These are phyloP conservation scores for Kingdonia uniflora DNA, from an alignment of 164 flowering plant genomes.

Conservation along the genomic window DNA sequence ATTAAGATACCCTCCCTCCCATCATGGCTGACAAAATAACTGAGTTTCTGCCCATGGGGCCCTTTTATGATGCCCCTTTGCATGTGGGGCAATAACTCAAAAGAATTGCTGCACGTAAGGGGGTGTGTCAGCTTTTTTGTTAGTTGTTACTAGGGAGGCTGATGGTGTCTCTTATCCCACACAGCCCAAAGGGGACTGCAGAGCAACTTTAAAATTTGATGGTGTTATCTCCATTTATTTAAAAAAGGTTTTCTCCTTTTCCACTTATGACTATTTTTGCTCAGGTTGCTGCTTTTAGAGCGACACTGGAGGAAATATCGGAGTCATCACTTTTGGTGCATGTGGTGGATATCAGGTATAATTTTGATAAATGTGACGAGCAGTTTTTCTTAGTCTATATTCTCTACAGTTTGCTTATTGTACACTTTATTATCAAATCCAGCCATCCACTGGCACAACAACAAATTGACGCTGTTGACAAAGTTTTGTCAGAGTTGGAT, in stretches of 20 bases:
- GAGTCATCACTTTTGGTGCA: constrained; percentile 94
- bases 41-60: too few species aligned
- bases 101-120: too few species aligned
- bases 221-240: too few species aligned
- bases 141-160: too few species aligned
- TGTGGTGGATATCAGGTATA: constrained; percentile 91
- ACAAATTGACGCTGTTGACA: constrained; percentile 82
- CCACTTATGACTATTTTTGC: constrained; percentile 1
- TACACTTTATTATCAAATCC: constrained; percentile 17
- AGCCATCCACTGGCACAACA: constrained; percentile 86
- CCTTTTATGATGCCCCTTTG: too few species aligned
- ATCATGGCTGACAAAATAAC: too few species aligned
- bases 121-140: too few species aligned
- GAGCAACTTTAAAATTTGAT: too few species aligned
- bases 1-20: too few species aligned
- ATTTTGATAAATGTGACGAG: constrained; percentile 5
- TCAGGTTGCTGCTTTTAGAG: constrained; percentile 97
- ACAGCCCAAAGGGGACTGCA: too few species aligned
- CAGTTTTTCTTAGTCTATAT: constrained; percentile 1
- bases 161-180: too few species aligned
- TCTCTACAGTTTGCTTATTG: background rate
- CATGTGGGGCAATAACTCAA: too few species aligned
- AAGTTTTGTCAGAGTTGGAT: constrained; percentile 75
- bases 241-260: background rate
- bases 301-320: constrained; percentile 90